Base-by-base conservation (phyloP, 768 basidiomycete genomes). In the Epithele typhae region DNA sequence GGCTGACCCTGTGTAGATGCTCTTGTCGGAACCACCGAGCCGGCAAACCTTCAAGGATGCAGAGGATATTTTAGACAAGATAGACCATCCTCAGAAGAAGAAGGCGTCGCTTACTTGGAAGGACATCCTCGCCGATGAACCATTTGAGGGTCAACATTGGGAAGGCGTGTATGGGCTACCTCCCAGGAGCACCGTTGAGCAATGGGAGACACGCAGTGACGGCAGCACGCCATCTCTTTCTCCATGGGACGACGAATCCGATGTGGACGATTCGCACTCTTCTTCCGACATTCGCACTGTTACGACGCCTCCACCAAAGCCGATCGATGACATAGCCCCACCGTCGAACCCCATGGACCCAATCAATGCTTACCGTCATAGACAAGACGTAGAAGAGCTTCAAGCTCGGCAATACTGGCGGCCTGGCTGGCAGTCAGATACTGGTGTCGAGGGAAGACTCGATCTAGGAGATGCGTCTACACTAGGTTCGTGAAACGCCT, bases 91-190 rank as follows among this genome's bases (percentile, higher is more conserved):
- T 19, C 67, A 57, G 21, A 40, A 56, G 37, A 46, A 53, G 6
- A 69, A 59, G 6, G 61, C 69, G 3, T 56, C 69, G 1, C 64
- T 89, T 6, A 87, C 84, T 3, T 92, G 90, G 90, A 70, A 74
- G 49, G 74, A 80, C n/a, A 91, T 92, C 41, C 73, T 92, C 14
- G 76, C 76, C 1, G 88, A 89, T 56, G 89, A 91, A 46, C 87
- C 88, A 3, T 86, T 88, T 51, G 85, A 91, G 63, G 90, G 86
- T 14, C 81, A 91, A 51, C 89, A 91, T 57, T 91, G 88, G 88
- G 77, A 87, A 58, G 85, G 85, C 1, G 77, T 77, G n/a, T 78
- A 78, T 51, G 82, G 61, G 73, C 59, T 69, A 21, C 75, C 76
- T 22, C 62, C 70, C n/a, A 76, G 79, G 23, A 68, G 65, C 46